These are phyloP conservation scores for Heritiera littoralis DNA, from an alignment of 345 rosid species.

Conservation along the genomic window DNA sequence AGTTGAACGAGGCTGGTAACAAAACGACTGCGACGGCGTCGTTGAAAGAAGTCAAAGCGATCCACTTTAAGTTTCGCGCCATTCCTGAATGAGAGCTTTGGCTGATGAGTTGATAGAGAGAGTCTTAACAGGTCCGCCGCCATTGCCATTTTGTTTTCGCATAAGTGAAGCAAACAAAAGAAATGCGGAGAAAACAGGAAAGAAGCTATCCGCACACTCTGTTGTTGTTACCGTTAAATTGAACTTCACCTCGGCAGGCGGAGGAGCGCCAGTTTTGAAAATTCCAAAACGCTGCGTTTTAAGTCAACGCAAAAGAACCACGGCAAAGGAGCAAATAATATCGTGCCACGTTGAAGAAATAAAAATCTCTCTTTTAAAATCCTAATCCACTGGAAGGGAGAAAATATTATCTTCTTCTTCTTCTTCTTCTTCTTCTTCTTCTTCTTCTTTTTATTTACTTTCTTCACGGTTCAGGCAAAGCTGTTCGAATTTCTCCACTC, in stretches of 20 bases:
- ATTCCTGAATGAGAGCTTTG: slow-evolving; percentile 30
- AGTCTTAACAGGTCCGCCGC: slow-evolving; percentile 46
- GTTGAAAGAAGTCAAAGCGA: slow-evolving; percentile 27
- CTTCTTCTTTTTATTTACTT: neutral
- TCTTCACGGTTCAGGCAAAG: neutral
- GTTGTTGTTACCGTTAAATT: neutral
- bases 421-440: neutral
- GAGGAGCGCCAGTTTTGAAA: neutral
- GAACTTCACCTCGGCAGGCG: neutral
- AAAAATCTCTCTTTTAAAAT: neutral
- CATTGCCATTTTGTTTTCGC: slow-evolving; percentile 35
- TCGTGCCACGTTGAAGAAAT: neutral
- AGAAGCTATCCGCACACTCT: neutral
- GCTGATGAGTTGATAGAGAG: slow-evolving; percentile 35
- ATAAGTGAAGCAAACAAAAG: slow-evolving; percentile 8
- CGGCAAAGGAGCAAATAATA: neutral
- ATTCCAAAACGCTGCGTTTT: neutral
- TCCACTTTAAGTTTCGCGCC: slow-evolving; percentile 14
- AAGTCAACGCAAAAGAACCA: neutral
- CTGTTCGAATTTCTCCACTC: neutral
- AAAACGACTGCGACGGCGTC: slow-evolving; percentile 24
- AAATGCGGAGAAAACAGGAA: neutral
- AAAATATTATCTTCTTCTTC: neutral
- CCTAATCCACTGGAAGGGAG: neutral
- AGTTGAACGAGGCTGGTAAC: slow-evolving; percentile 20